phyloP scores from a whole-genome alignment of 306 rosid species.

The Canavalia ensiformis region DNA sequence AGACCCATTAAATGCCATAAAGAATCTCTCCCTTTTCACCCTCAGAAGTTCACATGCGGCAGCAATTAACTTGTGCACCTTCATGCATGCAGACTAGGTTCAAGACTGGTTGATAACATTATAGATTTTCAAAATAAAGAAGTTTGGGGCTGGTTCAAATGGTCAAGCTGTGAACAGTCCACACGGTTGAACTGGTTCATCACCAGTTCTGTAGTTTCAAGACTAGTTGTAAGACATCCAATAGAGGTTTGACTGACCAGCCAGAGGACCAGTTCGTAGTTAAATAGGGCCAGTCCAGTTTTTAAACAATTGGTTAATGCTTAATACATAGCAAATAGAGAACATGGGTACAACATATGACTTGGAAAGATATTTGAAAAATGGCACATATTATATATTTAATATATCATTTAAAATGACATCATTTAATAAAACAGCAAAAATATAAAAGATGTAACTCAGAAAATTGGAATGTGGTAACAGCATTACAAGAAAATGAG shows the following conservation, averaged over 20 bases:
- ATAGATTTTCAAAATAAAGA: not conserved
- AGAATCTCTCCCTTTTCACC: not conserved
- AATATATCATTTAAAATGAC: not conserved
- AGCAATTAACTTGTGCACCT: not conserved
- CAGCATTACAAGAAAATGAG: not conserved
- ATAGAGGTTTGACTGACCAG: not conserved
- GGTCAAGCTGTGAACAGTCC: not conserved
- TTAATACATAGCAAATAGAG: slow-evolving; percentile 3
- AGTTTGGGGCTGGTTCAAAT: not conserved
- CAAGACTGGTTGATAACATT: not conserved
- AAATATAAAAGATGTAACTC: not conserved
- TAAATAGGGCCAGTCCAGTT: not conserved
- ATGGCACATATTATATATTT: slow-evolving; percentile 6
- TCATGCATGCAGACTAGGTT: not conserved
- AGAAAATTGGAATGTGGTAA: not conserved
- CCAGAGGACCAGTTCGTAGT: not conserved
- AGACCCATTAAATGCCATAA: slow-evolving; percentile 6
- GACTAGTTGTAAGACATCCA: not conserved
- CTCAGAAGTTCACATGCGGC: slow-evolving; percentile 6
- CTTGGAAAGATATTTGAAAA: not conserved
- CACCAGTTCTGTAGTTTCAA: not conserved
- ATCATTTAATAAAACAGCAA: not conserved
- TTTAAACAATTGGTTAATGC: not conserved
- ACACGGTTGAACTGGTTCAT: not conserved
- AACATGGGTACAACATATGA: not conserved